Conservation (phyloP, 257 asterid species). For the Nicotiana undulata region DNA sequence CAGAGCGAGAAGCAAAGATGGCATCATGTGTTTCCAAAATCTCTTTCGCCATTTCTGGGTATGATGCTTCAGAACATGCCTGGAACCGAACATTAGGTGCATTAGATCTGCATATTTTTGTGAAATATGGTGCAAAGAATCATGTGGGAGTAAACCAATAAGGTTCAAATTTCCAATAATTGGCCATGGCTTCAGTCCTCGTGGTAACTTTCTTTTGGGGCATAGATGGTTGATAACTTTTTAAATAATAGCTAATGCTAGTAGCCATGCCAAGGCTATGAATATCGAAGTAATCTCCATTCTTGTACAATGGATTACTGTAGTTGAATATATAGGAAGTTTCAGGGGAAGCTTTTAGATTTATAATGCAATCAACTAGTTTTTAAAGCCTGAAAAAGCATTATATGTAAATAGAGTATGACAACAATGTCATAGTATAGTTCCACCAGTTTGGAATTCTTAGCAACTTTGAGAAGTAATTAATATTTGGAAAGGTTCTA, state of each 20-base stretch:
- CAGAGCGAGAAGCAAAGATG: constrained; percentile 32
- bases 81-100: constrained; percentile 25
- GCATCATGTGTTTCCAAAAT: constrained; percentile 26
- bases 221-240: neutral
- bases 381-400: too few relatives aligned
- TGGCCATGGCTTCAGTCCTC: constrained; percentile 40
- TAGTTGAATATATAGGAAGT: too few relatives aligned
- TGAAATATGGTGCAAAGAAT: constrained; percentile 9
- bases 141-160: constrained; percentile 11
- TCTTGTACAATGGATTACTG: too few relatives aligned
- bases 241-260: neutral
- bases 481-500: too few relatives aligned
- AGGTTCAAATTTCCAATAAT: constrained; percentile 31
- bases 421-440: too few relatives aligned
- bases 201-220: constrained; percentile 15
- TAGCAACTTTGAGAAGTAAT: too few relatives aligned
- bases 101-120: constrained; percentile 30
- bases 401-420: too few relatives aligned
- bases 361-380: too few relatives aligned
- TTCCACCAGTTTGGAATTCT: too few relatives aligned
- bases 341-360: too few relatives aligned
- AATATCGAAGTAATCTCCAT: neutral
- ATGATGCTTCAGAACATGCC: constrained; percentile 29
- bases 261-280: neutral
- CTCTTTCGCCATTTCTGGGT: constrained; percentile 37